Evolutionary conservation across 164 flowering plant species (phyloP), one percentile per base, ranked within the genome.

Genomic region (Chimonanthus salicifolius): DNA sequence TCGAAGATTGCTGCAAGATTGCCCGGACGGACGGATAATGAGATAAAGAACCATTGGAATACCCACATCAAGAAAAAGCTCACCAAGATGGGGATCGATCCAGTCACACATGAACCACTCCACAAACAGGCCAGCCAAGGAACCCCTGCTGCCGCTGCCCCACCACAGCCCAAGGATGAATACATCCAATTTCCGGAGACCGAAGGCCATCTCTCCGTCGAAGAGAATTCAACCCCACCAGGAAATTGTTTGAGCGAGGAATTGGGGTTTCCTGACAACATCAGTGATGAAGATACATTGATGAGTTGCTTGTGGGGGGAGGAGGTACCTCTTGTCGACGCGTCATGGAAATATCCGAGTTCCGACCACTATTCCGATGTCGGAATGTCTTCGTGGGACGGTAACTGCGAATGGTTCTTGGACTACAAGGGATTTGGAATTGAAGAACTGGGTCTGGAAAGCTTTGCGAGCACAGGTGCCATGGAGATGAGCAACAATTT

Each of bases 1-100:
- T 92, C 97, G 13, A 89, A 90, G 76, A 92, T 92, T 70, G 97
- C 97, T 0, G 84, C 89, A 1, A 83, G 86, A 68, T 78, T 92
- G 74, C 97, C 95, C 0, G 97, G 97, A 76, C 83, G 97, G 70
- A 92, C 97, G 0, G 97, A 92, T 72, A 92, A 92, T 63, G 97
- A 92, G 77, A 92, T 92, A 11, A 92, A 92, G 86, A 92, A 92
- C 74, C 95, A 90, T 21, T 92, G 97, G 97, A 92, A 92, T 79
- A 92, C 97, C 20, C 95, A 92, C 71, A 89, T 90, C 78, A 92
- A 92, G 91, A 92, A 90, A 68, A 90, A 90, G 83, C 95, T 92
- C 50, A 69, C 84, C 5, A 91, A 88, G 82, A 88, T 86, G 91
- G 98, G 98, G 9, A 91, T 93, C 63, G 94, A 93, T 77, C 98